These are phyloP conservation scores for Exophiala dermatitidis DNA, from an alignment of 2,329 filamentous ascomycete species.

Conservation along the genomic window DNA sequence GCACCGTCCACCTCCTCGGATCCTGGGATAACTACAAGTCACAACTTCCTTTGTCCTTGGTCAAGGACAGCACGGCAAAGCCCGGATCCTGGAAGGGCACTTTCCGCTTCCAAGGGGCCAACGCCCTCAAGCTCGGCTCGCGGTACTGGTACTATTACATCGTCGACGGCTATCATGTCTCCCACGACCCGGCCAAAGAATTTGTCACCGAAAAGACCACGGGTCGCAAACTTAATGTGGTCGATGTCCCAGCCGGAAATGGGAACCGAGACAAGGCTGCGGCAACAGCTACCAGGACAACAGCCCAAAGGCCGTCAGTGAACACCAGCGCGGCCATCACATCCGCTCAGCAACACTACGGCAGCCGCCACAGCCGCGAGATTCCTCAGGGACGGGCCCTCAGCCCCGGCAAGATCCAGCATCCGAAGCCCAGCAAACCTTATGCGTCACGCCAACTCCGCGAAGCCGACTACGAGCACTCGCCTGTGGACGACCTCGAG, in stretches of 20 bases:
- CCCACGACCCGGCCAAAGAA: slow-evolving; percentile 85
- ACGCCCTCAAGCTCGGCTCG: slow-evolving; percentile 74
- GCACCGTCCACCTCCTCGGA: slow-evolving; percentile 93
- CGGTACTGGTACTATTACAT: slow-evolving; percentile 99
- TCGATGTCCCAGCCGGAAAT: slow-evolving; percentile 67
- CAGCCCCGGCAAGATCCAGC: slow-evolving; percentile 80
- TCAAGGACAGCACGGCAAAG: slow-evolving; percentile 74
- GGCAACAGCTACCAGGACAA: slow-evolving; percentile 16
- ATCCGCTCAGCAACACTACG: slow-evolving; percentile 36
- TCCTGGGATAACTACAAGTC: slow-evolving; percentile 97
- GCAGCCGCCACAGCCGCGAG: slow-evolving; percentile 48
- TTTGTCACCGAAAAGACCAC: slow-evolving; percentile 93
- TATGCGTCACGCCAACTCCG: slow-evolving; percentile 83
- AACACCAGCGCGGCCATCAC: slow-evolving; percentile 21
- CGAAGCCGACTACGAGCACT: slow-evolving; percentile 64
- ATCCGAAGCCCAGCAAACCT: slow-evolving; percentile 82
- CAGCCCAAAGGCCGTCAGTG: slow-evolving; percentile 37
- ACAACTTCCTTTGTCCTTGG: slow-evolving; percentile 75
- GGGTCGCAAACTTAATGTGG: slow-evolving; percentile 92
- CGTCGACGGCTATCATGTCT: slow-evolving; percentile 97
- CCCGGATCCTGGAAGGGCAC: slow-evolving; percentile 90
- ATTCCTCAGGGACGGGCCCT: slow-evolving; percentile 84
- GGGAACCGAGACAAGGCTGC: not conserved
- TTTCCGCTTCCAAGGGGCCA: slow-evolving; percentile 81
- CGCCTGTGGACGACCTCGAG: slow-evolving; percentile 68